phyloP scores from a whole-genome alignment of 2,329 filamentous ascomycete genomes.

The Xylaria sp. region DNA sequence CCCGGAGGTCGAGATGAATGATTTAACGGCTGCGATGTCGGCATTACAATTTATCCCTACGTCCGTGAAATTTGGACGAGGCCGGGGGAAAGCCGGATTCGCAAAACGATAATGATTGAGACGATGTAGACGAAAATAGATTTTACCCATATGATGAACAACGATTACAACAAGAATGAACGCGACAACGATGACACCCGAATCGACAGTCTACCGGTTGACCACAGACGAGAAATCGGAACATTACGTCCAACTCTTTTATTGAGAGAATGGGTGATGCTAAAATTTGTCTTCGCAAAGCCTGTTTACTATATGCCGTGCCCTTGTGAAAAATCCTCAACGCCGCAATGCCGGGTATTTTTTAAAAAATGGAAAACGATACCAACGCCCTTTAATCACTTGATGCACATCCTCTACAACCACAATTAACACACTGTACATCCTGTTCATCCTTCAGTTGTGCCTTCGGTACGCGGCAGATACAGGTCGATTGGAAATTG shows the following conservation, averaged over 20 bases:
- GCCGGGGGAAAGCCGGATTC: conserved; percentile 64
- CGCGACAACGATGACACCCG: not conserved
- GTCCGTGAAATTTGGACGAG: conserved; percentile 72
- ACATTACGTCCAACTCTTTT: conserved; percentile 3
- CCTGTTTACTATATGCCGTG: conserved; percentile 5
- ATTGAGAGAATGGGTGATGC: not conserved
- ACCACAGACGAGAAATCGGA: not conserved
- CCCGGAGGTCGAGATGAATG: conserved; percentile 67
- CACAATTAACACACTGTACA: conserved; percentile 94
- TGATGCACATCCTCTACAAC: conserved; percentile 89
- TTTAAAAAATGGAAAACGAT: conserved; percentile 23
- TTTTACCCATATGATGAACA: conserved; percentile 34
- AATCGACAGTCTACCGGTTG: not conserved
- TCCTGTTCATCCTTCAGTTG: conserved; percentile 90
- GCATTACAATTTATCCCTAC: conserved; percentile 75
- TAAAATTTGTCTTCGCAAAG: conserved; percentile 2
- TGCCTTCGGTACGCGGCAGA: conserved; percentile 91
- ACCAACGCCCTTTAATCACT: conserved; percentile 68
- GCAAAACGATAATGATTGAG: conserved; percentile 54
- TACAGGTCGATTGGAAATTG: conserved; percentile 97
- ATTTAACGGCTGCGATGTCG: conserved; percentile 74
- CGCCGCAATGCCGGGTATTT: conserved; percentile 43
- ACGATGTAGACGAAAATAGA: conserved; percentile 12
- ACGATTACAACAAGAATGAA: not conserved
- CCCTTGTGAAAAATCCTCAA: conserved; percentile 33